Evolutionary conservation across 2,329 filamentous ascomycete species (phyloP).

Genomic region (Curvularia eragrostidis): DNA sequence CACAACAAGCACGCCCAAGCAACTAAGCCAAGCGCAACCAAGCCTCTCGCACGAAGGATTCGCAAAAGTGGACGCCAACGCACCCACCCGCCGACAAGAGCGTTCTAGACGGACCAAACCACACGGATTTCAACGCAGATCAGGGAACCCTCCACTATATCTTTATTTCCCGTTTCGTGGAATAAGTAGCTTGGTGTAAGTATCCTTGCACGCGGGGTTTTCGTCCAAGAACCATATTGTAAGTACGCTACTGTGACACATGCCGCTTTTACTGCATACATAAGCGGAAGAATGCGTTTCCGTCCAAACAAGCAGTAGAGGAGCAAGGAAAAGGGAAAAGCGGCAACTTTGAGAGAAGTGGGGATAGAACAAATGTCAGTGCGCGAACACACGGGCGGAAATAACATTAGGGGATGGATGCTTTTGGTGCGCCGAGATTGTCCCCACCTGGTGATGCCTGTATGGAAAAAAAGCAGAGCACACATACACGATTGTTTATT

Average conservation of each 20-base stretch:
- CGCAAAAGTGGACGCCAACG: background rate
- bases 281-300: background rate
- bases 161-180: background rate
- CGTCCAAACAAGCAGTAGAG: background rate
- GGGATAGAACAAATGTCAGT: background rate
- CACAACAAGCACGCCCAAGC: conserved; percentile 26
- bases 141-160: too few species aligned
- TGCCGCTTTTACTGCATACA: background rate
- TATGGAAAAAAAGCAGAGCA: too few species aligned
- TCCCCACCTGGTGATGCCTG: too few species aligned
- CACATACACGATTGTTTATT: too few species aligned
- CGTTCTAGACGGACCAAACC: background rate
- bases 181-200: too few species aligned
- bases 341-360: too few species aligned
- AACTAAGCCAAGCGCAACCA: conserved; percentile 29
- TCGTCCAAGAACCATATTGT: too few species aligned
- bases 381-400: background rate
- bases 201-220: too few species aligned
- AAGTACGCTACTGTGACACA: too few species aligned
- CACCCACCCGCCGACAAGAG: background rate
- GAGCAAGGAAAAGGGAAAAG: too few species aligned
- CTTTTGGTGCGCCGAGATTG: too few species aligned
- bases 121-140: background rate
- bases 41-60: conserved; percentile 11
- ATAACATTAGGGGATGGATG: background rate